Percentiles rank a stretch among this genome's conserved stretches.
phyloP scores from a whole-genome alignment of 495 filamentous ascomycete species.

The Parathielavia hyrcaniae region DNA sequence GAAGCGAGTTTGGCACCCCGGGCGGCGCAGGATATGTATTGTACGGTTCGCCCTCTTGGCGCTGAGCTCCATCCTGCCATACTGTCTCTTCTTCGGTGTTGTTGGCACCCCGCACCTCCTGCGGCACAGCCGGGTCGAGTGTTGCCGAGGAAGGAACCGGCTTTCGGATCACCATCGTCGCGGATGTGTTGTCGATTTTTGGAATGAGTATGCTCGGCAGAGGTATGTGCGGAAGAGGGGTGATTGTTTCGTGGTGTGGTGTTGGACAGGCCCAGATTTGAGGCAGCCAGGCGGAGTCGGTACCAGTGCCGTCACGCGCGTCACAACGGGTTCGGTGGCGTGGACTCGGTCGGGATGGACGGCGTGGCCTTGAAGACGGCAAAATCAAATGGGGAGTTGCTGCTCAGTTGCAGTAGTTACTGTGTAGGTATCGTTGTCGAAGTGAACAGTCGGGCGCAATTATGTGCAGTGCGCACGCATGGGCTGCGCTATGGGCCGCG shows the following conservation, averaged over 20 bases:
- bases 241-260: background rate
- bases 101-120: conserved; percentile 28
- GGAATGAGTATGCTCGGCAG: background rate
- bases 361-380: too few species aligned
- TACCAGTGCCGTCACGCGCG: background rate
- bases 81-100: conserved; percentile 33
- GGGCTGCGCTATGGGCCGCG: too few species aligned
- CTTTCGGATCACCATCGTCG: conserved; percentile 32
- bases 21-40: background rate
- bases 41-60: background rate
- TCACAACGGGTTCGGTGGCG: background rate
- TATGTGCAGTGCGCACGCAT: too few species aligned
- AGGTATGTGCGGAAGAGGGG: too few species aligned
- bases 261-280: background rate
- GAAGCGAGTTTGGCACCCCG: conserved; percentile 27
- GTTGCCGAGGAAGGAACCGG: conserved; percentile 35
- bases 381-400: too few species aligned
- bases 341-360: background rate
- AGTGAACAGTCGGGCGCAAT: too few species aligned
- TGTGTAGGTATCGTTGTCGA: too few species aligned
- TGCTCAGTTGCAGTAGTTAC: too few species aligned
- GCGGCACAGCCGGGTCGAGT: conserved; percentile 24
- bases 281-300: conserved; percentile 1
- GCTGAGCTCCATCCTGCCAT: conserved; percentile 31
- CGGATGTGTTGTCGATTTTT: background rate